These are phyloP conservation scores for Boletus nobilissimus DNA, from an alignment of 1,284 basidiomycete species.

Conservation along the genomic window DNA sequence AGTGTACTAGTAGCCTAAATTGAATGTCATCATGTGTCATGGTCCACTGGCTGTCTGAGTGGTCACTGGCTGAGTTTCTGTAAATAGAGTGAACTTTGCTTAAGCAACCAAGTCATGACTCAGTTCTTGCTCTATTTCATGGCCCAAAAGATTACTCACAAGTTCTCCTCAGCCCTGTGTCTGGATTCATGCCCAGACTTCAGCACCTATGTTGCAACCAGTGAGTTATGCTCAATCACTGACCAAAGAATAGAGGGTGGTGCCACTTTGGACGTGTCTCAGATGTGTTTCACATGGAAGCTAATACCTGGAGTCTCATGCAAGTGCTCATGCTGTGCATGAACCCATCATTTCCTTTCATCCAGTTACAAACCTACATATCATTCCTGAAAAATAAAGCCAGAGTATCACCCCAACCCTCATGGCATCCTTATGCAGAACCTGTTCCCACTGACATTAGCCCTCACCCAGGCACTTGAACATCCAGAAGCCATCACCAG, in stretches of 20 bases:
- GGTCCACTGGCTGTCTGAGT: too few species aligned
- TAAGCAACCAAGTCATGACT: too few species aligned
- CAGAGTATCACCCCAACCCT: conserved; percentile 57
- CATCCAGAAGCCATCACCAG: conserved; percentile 77
- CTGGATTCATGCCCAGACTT: conserved; percentile 75
- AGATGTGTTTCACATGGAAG: conserved; percentile 74
- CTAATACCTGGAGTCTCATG: conserved; percentile 83
- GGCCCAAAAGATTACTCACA: conserved; percentile 67
- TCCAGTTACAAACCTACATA: not conserved
- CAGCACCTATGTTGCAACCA: conserved; percentile 70
- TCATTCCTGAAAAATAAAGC: conserved; percentile 72
- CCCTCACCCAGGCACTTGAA: conserved; percentile 74
- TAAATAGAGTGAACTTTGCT: too few species aligned
- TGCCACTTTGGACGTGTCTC: conserved; percentile 50
- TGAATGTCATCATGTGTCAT: too few species aligned
- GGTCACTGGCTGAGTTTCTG: too few species aligned
- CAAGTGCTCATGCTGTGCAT: conserved; percentile 77
- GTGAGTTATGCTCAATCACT: conserved; percentile 47
- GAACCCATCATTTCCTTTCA: conserved; percentile 31
- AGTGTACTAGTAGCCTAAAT: too few species aligned
- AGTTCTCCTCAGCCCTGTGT: conserved; percentile 68
- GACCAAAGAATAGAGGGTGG: conserved; percentile 61
- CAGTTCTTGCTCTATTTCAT: conserved; percentile 69
- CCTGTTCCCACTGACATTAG: conserved; percentile 80
- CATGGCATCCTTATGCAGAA: conserved; percentile 69